Evolutionary conservation across 306 rosid species (phyloP).

Genomic region (Cucurbita moschata): DNA sequence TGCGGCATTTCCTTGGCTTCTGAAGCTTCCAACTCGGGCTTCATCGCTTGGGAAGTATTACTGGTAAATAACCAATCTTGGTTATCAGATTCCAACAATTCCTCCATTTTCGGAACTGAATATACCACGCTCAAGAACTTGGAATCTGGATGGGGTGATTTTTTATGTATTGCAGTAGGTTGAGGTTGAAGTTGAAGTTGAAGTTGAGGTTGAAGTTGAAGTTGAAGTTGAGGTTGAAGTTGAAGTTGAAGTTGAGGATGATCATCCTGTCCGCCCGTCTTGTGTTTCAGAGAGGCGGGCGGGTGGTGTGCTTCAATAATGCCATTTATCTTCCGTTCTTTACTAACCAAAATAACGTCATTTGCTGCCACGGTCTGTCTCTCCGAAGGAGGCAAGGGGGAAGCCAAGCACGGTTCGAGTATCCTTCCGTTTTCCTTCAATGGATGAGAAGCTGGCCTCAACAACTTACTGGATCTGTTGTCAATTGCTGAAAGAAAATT

Average conservation of each 20-base stretch:
- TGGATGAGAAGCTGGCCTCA: conserved; percentile 27
- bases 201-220: conserved; percentile 1
- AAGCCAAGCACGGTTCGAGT: conserved; percentile 40
- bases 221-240: conserved; percentile 4
- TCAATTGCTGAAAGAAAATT: conserved; percentile 56
- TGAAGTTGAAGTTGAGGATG: neutral
- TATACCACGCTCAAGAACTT: conserved; percentile 49
- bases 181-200: neutral
- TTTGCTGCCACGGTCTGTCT: conserved; percentile 23
- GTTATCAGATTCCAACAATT: conserved; percentile 32
- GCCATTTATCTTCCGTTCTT: conserved; percentile 53
- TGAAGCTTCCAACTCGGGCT: conserved; percentile 26
- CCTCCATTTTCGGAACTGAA: conserved; percentile 51
- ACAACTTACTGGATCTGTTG: conserved; percentile 57
- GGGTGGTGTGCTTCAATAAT: conserved; percentile 30
- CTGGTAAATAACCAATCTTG: conserved; percentile 65
- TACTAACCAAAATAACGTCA: conserved; percentile 29
- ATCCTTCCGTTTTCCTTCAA: conserved; percentile 53
- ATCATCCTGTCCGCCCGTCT: conserved; percentile 18
- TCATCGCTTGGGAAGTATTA: conserved; percentile 21
- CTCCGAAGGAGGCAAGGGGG: conserved; percentile 28
- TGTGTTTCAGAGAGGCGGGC: conserved; percentile 16
- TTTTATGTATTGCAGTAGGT: conserved; percentile 19
- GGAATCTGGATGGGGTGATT: conserved; percentile 66
- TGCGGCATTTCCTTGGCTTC: conserved; percentile 27